phyloP scores from a whole-genome alignment of 495 filamentous ascomycete genomes.

The Penicillium coffeae region DNA sequence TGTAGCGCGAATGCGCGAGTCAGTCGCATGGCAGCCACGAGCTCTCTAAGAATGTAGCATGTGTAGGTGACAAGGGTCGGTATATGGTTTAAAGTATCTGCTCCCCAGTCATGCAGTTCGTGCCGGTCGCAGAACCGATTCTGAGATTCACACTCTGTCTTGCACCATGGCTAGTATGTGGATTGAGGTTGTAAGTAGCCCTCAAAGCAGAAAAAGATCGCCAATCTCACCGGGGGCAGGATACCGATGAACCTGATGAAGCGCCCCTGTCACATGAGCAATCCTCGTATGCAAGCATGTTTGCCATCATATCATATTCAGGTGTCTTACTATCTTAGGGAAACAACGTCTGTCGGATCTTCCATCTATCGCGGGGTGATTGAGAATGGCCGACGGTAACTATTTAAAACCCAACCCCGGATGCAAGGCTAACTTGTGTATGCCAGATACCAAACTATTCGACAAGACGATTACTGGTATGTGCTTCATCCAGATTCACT shows the following conservation, averaged over 20 bases:
- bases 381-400: conserved; percentile 2
- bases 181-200: neutral
- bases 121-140: too few relatives aligned
- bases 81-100: neutral
- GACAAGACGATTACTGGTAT: conserved; percentile 1
- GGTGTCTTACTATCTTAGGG: neutral
- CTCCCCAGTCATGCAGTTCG: neutral
- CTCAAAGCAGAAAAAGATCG: neutral
- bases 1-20: neutral
- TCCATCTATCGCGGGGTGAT: conserved; percentile 10
- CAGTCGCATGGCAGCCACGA: neutral
- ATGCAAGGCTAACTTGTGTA: neutral
- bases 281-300: conserved; percentile 1
- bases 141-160: neutral
- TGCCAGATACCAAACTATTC: neutral
- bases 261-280: neutral
- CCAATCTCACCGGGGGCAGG: neutral
- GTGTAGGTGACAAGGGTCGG: neutral
- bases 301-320: neutral
- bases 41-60: neutral
- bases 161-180: neutral
- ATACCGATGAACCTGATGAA: neutral
- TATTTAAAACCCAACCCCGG: too few relatives aligned
- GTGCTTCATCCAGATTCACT: neutral
- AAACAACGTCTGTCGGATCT: conserved; percentile 11